A percentile compares a stretch with the other conserved stretches of the same genome.
phyloP scores from a whole-genome alignment of 768 basidiomycete species.

The Tricholoma sp. region DNA sequence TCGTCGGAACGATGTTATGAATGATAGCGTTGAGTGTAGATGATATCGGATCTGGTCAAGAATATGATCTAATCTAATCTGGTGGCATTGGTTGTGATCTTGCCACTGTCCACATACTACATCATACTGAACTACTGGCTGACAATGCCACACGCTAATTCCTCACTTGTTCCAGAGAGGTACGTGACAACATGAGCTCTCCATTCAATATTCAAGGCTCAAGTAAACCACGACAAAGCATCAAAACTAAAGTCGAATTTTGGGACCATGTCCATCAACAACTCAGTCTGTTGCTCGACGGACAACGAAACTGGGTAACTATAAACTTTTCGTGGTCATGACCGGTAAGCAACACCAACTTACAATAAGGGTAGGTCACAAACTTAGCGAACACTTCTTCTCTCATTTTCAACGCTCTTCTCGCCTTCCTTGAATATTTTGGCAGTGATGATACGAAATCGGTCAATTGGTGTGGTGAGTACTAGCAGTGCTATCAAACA shows the following conservation, averaged over 20 bases:
- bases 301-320: conserved; percentile 72
- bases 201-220: neutral
- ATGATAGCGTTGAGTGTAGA: neutral
- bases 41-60: neutral
- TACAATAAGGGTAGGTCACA: conserved; percentile 50
- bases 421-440: conserved; percentile 61
- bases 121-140: too few species aligned
- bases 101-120: too few species aligned
- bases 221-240: conserved; percentile 23
- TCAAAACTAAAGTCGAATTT: conserved; percentile 71
- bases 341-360: neutral
- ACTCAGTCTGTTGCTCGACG: conserved; percentile 56
- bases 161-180: conserved; percentile 62
- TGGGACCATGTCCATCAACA: conserved; percentile 74
- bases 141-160: conserved; percentile 84
- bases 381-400: conserved; percentile 84
- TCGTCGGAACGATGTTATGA: neutral
- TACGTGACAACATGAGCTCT: conserved; percentile 12
- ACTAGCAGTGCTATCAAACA: neutral
- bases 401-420: conserved; percentile 72
- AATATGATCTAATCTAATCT: conserved; percentile 26
- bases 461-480: conserved; percentile 93
- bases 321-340: neutral
- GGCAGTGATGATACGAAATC: conserved; percentile 56
- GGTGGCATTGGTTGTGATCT: conserved; percentile 2